Conservation (phyloP, 1,139 yeast species). For the Debaryomycetaceae sp. region DNA sequence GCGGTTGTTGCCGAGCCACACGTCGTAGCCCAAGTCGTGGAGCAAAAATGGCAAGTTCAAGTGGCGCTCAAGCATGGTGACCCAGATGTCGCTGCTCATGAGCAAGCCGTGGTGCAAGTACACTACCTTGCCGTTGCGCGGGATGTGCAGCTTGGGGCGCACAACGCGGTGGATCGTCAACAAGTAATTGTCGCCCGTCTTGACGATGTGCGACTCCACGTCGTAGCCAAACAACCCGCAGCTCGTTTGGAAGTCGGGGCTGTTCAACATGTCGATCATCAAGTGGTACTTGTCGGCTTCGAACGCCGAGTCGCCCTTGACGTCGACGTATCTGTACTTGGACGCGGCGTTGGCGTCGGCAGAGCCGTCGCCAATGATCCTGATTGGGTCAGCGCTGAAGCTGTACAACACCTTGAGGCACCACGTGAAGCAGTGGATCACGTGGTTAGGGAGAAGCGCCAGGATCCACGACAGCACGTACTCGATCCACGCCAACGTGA, state of each 20-base stretch:
- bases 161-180: slow-evolving; percentile 31
- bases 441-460: slow-evolving; percentile 25
- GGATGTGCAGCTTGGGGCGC: slow-evolving; percentile 10
- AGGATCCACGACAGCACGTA: slow-evolving; percentile 32
- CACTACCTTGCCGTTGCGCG: slow-evolving; percentile 45
- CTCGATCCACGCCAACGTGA: slow-evolving; percentile 40
- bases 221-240: slow-evolving; percentile 35
- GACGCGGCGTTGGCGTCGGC: slow-evolving; percentile 8
- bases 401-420: slow-evolving; percentile 26
- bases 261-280: slow-evolving; percentile 31
- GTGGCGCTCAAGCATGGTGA: slow-evolving; percentile 59
- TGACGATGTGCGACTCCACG: slow-evolving; percentile 34
- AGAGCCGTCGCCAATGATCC: slow-evolving; percentile 16
- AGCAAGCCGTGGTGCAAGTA: slow-evolving; percentile 88
- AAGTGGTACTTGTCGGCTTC: slow-evolving; percentile 19
- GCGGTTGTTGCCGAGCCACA: slow-evolving; percentile 89
- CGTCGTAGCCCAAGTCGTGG: slow-evolving; percentile 80
- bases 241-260: slow-evolving; percentile 31
- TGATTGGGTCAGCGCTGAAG: slow-evolving; percentile 27
- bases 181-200: slow-evolving; percentile 36
- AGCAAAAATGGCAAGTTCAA: slow-evolving; percentile 71
- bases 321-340: slow-evolving; percentile 7
- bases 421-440: slow-evolving; percentile 27
- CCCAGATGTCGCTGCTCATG: slow-evolving; percentile 91
- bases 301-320: slow-evolving; percentile 1